Percentiles rank a stretch among this genome's conserved stretches.
These are phyloP conservation scores for Turnera subulata DNA, from an alignment of 345 rosid species.

Conservation along the genomic window DNA sequence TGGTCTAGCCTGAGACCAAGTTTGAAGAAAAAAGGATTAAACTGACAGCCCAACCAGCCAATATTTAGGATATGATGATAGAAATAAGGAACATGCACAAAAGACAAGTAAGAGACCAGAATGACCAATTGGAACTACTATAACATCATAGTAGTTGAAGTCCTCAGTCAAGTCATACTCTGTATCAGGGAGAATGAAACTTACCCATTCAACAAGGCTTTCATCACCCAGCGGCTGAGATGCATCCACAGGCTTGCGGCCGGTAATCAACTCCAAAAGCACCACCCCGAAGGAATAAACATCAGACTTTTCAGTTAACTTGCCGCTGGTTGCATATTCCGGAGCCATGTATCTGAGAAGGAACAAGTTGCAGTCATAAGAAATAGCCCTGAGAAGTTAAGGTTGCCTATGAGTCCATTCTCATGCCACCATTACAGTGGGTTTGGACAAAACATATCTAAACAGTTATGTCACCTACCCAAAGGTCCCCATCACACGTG, in stretches of 20 bases:
- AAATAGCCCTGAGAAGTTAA: too few species aligned
- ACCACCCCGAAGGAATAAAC: conserved; percentile 95
- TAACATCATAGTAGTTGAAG: too few species aligned
- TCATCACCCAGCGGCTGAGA: conserved; percentile 94
- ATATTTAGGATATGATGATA: too few species aligned
- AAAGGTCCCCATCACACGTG: conserved; percentile 98
- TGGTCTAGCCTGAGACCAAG: conserved; percentile 70
- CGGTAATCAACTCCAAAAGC: conserved; percentile 91
- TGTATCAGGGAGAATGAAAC: neutral
- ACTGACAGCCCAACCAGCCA: neutral
- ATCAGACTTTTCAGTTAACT: conserved; percentile 92
- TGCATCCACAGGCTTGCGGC: conserved; percentile 91
- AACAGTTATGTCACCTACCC: conserved; percentile 48
- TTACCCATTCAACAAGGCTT: conserved; percentile 98
- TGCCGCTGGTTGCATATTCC: conserved; percentile 94
- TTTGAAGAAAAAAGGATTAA: neutral
- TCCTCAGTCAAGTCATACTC: too few species aligned
- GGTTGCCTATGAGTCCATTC: neutral
- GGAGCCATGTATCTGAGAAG: conserved; percentile 92
- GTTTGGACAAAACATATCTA: neutral
- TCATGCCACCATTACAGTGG: neutral
- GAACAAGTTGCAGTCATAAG: conserved; percentile 15
- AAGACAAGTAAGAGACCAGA: too few species aligned
- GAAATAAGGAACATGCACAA: too few species aligned
- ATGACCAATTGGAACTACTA: too few species aligned